phyloP scores from a whole-genome alignment of 2,329 filamentous ascomycete genomes.

The Ambrosiella beaveri region DNA sequence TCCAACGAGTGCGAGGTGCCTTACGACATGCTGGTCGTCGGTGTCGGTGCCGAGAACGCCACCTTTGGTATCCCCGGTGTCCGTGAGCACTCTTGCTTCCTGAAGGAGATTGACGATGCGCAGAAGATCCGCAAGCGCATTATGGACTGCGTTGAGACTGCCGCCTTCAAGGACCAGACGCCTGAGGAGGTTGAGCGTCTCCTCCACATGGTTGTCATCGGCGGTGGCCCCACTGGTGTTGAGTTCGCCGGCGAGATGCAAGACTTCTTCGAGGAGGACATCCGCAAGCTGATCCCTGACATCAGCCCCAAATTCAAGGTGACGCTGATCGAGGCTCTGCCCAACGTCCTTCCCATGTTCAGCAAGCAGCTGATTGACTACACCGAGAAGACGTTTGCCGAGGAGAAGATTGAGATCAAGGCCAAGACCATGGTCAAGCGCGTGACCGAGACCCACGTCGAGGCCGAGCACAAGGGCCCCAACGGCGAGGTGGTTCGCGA shows the following conservation, averaged over 20 bases:
- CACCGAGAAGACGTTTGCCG: slow-evolving; percentile 96
- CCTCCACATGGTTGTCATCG: slow-evolving; percentile 92
- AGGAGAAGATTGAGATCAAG: slow-evolving; percentile 93
- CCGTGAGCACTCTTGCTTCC: slow-evolving; percentile 85
- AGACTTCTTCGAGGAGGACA: slow-evolving; percentile 96
- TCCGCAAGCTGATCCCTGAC: slow-evolving; percentile 94
- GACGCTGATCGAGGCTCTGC: slow-evolving; percentile 89
- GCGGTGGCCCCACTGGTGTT: slow-evolving; percentile 88
- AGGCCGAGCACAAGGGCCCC: slow-evolving; percentile 67
- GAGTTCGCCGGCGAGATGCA: slow-evolving; percentile 97
- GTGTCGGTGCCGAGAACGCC: slow-evolving; percentile 93
- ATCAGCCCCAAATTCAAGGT: slow-evolving; percentile 93
- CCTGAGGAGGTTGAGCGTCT: slow-evolving; percentile 80
- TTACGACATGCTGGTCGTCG: slow-evolving; percentile 96
- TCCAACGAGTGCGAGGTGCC: slow-evolving; percentile 71
- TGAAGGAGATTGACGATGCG: slow-evolving; percentile 95
- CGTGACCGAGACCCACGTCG: slow-evolving; percentile 80
- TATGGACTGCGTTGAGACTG: slow-evolving; percentile 98
- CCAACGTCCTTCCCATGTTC: slow-evolving; percentile 94
- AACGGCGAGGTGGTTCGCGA: slow-evolving; percentile 72
- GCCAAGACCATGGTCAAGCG: slow-evolving; percentile 99
- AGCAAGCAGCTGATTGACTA: slow-evolving; percentile 99
- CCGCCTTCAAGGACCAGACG: slow-evolving; percentile 91
- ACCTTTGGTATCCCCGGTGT: slow-evolving; percentile 97
- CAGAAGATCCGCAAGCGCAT: slow-evolving; percentile 95